These are phyloP conservation scores for Hebeloma cylindrosporum DNA, from an alignment of 768 basidiomycete species.

Conservation along the genomic window DNA sequence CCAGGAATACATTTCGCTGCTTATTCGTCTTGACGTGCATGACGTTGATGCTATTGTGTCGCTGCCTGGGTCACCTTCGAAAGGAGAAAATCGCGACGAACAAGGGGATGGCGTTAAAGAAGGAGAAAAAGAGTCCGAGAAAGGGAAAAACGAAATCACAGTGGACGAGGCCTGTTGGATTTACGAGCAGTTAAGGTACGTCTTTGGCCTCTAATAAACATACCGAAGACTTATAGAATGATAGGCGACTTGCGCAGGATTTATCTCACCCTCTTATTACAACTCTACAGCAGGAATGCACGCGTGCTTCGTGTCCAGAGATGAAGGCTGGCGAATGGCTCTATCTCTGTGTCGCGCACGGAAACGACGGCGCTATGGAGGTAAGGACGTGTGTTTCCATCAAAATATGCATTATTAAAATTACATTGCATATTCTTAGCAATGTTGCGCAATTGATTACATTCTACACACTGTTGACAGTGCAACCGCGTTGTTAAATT, in stretches of 20 bases:
- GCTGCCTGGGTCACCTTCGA: constrained; percentile 53
- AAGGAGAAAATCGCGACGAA: constrained; percentile 28
- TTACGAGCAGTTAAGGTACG: constrained; percentile 57
- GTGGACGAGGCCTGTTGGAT: constrained; percentile 89
- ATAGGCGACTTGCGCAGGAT: constrained; percentile 84
- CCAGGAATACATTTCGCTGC: constrained; percentile 89
- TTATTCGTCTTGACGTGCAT: constrained; percentile 84
- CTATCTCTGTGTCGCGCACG: constrained; percentile 94
- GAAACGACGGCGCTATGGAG: constrained; percentile 85
- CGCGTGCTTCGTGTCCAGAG: constrained; percentile 82
- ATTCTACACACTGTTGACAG: constrained; percentile 91
- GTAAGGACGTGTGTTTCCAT: constrained; percentile 40
- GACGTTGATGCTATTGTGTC: constrained; percentile 82
- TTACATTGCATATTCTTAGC: constrained; percentile 40
- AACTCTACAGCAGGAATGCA: constrained; percentile 85
- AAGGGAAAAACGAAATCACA: constrained; percentile 43
- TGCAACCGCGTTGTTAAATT: constrained; percentile 88
- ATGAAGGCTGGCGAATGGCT: constrained; percentile 99
- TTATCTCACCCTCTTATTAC: constrained; percentile 84
- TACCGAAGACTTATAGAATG: not conserved
- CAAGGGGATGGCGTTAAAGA: constrained; percentile 21
- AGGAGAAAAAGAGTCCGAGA: constrained; percentile 38
- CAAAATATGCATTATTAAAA: not conserved
- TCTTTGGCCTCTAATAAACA: constrained; percentile 4
- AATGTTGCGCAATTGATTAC: constrained; percentile 98